Evolutionary conservation across 2,329 filamentous ascomycete genomes (phyloP).

Genomic region (Xylaria sp.): DNA sequence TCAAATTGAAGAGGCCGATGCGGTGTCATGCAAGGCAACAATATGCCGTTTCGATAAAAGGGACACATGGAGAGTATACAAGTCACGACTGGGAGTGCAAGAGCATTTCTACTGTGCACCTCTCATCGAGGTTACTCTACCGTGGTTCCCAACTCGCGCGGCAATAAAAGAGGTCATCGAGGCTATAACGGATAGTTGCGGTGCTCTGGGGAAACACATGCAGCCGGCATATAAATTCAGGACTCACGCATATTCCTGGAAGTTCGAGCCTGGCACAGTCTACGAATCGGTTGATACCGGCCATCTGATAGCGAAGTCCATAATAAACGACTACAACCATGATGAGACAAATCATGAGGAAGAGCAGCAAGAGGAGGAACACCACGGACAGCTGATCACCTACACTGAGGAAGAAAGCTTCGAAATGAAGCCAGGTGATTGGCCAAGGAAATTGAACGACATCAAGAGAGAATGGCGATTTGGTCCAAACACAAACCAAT

Average conservation of each 20-base stretch:
- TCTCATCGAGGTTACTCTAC: slow-evolving; percentile 30
- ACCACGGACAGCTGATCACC: slow-evolving; percentile 7
- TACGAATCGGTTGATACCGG: slow-evolving; percentile 28
- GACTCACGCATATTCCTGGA: slow-evolving; percentile 23
- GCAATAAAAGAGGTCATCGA: slow-evolving; percentile 28
- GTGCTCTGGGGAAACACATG: slow-evolving; percentile 26
- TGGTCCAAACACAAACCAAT: slow-evolving; percentile 26
- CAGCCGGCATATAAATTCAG: slow-evolving; percentile 33
- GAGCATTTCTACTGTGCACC: slow-evolving; percentile 36
- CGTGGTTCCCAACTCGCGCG: slow-evolving; percentile 25
- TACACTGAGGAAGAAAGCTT: slow-evolving; percentile 12
- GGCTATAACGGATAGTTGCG: slow-evolving; percentile 26
- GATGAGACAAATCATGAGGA: slow-evolving; percentile 4
- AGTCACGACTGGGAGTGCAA: slow-evolving; percentile 21
- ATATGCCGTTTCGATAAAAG: slow-evolving; percentile 31
- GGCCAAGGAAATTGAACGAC: slow-evolving; percentile 18
- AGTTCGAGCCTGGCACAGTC: slow-evolving; percentile 33
- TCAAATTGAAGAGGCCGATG: slow-evolving; percentile 20
- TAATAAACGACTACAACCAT: slow-evolving; percentile 5
- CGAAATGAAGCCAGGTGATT: slow-evolving; percentile 1
- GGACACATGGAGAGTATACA: slow-evolving; percentile 30
- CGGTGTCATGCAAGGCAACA: slow-evolving; percentile 26
- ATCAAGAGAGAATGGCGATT: slow-evolving; percentile 27
- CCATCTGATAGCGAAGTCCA: slow-evolving; percentile 21
- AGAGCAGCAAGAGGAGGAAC: slow-evolving; percentile 11